Percentiles rank a stretch among this genome's conserved stretches.
Conservation (phyloP, 169 alveolate genomes). For the Cryptosporidium bovis region DNA sequence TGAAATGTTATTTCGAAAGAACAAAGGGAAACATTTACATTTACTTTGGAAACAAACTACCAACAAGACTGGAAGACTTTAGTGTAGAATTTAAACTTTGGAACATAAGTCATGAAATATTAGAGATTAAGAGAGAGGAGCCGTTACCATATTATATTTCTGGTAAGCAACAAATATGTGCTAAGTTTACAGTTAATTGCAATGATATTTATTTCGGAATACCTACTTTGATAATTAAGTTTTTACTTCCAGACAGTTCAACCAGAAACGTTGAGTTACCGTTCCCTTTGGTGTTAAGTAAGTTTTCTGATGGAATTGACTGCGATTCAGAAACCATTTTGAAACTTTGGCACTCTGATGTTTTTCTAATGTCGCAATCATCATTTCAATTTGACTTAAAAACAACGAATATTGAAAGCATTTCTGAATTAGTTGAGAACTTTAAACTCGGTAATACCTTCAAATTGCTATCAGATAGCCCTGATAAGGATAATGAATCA, state of each 20-base stretch:
- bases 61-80: conserved; percentile 45
- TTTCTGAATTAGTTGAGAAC: conserved; percentile 12
- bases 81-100: not conserved
- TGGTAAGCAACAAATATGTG: conserved; percentile 50
- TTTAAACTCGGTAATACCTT: conserved; percentile 51
- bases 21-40: conserved; percentile 6
- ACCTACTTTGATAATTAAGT: conserved; percentile 13
- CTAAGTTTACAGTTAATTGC: conserved; percentile 13
- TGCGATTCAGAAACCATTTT: not conserved
- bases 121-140: not conserved
- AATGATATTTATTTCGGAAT: conserved; percentile 41
- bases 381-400: not conserved
- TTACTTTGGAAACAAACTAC: conserved; percentile 55
- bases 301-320: conserved; percentile 8
- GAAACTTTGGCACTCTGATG: conserved; percentile 61
- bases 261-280: conserved; percentile 9
- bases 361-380: conserved; percentile 33
- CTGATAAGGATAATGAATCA: not conserved
- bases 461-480: not conserved
- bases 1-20: conserved; percentile 3
- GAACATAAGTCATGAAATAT: not conserved
- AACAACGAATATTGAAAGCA: not conserved
- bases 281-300: conserved; percentile 50
- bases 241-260: conserved; percentile 36
- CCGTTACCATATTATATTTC: conserved; percentile 20